Percentiles rank a stretch among this genome's conserved stretches.
Conservation (phyloP, 371 early-diverging fungal genomes). For the Dinochytrium kinnereticum region DNA sequence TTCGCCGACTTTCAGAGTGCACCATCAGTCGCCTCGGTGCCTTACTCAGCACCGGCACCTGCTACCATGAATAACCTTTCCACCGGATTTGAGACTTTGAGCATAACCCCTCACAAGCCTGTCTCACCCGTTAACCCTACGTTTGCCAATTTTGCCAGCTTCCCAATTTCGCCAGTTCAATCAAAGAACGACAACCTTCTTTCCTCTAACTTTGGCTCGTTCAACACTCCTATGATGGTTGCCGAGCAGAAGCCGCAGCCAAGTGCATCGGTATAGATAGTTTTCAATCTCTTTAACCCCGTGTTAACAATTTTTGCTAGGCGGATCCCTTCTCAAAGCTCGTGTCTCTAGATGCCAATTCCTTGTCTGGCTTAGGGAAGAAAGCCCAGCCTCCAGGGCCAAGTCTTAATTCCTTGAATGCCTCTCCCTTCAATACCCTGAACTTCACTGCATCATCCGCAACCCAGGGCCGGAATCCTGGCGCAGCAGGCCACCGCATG, state of each 20-base stretch:
- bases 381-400: slow-evolving; percentile 42
- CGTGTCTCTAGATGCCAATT: slow-evolving; percentile 48
- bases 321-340: slow-evolving; percentile 47
- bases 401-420: slow-evolving; percentile 40
- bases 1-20: slow-evolving; percentile 51
- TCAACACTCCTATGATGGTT: neutral
- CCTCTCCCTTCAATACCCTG: slow-evolving; percentile 39
- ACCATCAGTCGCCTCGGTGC: slow-evolving; percentile 12
- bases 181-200: too few species aligned
- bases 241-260: slow-evolving; percentile 7
- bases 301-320: neutral
- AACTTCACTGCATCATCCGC: neutral
- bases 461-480: too few species aligned
- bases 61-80: slow-evolving; percentile 22
- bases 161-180: slow-evolving; percentile 14
- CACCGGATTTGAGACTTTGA: too few species aligned
- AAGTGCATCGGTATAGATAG: too few species aligned
- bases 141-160: slow-evolving; percentile 36
- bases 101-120: neutral
- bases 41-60: neutral
- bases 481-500: too few species aligned
- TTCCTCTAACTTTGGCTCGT: too few species aligned
- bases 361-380: slow-evolving; percentile 38
- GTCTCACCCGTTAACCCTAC: neutral
- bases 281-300: too few species aligned